Evolutionary conservation across 73 alveolate genomes (phyloP).

Genomic region (Blepharisma japonicum): DNA sequence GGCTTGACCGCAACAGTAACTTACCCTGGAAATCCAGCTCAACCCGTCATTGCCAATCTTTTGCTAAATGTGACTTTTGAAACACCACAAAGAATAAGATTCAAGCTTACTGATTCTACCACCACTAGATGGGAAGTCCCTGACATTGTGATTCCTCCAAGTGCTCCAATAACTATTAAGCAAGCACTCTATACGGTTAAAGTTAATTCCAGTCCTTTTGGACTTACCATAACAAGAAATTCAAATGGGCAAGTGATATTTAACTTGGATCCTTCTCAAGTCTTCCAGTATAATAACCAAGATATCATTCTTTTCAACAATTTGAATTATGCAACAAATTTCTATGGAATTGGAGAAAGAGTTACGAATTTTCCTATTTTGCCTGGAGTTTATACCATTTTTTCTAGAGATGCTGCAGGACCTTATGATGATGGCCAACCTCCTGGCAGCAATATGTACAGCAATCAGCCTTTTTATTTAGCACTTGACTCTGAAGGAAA

Average conservation of each 20-base stretch:
- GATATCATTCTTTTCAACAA: background rate
- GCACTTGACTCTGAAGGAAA: background rate
- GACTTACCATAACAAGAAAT: background rate
- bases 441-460: constrained; percentile 57
- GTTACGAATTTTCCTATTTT: background rate
- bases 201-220: background rate
- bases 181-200: background rate
- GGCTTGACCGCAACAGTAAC: background rate
- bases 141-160: background rate
- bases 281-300: background rate
- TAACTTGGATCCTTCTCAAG: background rate
- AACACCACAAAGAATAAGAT: background rate
- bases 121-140: background rate
- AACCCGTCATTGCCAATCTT: background rate
- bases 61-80: background rate
- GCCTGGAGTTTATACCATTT: constrained; percentile 23
- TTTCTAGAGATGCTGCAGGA: constrained; percentile 50
- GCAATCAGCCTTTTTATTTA: constrained; percentile 60
- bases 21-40: background rate
- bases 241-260: constrained; percentile 5
- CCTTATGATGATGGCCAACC: constrained; percentile 58
- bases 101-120: background rate
- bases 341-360: constrained; percentile 28
- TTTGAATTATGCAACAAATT: background rate
- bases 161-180: background rate